Conservation (phyloP, 106 monocot genomes). For the Allium sativum region DNA sequence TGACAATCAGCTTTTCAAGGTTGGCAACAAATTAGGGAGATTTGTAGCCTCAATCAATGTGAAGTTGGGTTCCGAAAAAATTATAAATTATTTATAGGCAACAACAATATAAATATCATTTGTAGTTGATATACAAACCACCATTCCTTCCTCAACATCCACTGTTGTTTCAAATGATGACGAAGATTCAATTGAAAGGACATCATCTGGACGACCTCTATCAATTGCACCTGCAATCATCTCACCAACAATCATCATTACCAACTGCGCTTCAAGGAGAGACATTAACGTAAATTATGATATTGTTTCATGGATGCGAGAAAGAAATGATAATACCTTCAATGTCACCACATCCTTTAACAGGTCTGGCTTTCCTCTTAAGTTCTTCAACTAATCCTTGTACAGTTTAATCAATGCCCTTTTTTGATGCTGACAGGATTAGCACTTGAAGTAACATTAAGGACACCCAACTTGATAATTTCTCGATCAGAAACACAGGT, state of each 20-base stretch:
- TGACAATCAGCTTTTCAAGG: constrained; percentile 52
- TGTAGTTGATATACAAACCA: constrained; percentile 1
- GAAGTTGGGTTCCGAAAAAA: constrained; percentile 11
- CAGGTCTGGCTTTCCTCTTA: constrained; percentile 49
- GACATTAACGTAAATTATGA: not conserved
- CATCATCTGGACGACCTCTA: constrained; percentile 76
- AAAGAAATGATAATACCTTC: constrained; percentile 29
- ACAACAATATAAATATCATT: too few relatives aligned
- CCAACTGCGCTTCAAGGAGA: constrained; percentile 54
- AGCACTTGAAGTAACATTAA: constrained; percentile 70
- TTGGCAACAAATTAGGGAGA: constrained; percentile 78
- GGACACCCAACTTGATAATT: constrained; percentile 59
- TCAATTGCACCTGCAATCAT: constrained; percentile 87
- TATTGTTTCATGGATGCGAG: too few relatives aligned
- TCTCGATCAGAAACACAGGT: constrained; percentile 60
- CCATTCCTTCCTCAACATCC: constrained; percentile 18
- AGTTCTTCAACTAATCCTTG: constrained; percentile 48
- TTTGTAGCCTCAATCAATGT: constrained; percentile 70
- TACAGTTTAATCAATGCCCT: constrained; percentile 71
- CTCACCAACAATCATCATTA: constrained; percentile 64
- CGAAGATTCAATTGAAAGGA: constrained; percentile 74
- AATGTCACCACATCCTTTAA: constrained; percentile 60
- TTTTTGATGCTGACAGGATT: constrained; percentile 72
- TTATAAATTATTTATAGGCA: too few relatives aligned
- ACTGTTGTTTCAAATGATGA: constrained; percentile 76